Conservation (phyloP, 78 protist species). For the Goniomonas avonlea region DNA sequence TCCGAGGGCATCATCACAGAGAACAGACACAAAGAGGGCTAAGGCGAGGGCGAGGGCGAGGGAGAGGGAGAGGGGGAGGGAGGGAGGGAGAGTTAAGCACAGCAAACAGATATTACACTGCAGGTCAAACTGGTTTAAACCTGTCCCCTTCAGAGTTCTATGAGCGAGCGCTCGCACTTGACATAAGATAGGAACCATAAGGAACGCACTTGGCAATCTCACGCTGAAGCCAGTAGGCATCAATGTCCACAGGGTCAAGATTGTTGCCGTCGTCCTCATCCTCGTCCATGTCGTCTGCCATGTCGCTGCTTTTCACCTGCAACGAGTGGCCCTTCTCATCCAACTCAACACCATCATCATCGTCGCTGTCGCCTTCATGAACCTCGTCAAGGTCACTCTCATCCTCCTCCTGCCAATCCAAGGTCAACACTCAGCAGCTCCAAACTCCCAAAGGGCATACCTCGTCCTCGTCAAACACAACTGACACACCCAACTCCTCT, state of each 20-base stretch:
- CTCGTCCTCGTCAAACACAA: slow-evolving; percentile 72
- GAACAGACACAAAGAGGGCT: no score
- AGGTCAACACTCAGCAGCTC: not conserved
- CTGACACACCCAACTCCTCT: slow-evolving; percentile 75
- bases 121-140: not conserved
- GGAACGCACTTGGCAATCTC: slow-evolving; percentile 28
- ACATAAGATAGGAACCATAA: no score
- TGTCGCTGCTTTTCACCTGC: no score
- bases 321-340: no score
- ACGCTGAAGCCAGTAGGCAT: slow-evolving; percentile 74
- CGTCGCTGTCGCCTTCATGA: slow-evolving; percentile 19
- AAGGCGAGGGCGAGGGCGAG: no score
- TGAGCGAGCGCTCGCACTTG: not conserved
- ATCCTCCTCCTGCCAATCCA: slow-evolving; percentile 8
- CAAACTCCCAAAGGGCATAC: not conserved
- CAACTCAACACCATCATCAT: not conserved
- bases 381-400: slow-evolving; percentile 18
- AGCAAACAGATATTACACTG: not conserved
- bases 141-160: not conserved
- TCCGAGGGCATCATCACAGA: not conserved
- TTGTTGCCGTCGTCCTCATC: slow-evolving; percentile 23
- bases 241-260: slow-evolving; percentile 34
- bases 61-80: no score
- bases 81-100: not conserved
- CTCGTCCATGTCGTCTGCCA: slow-evolving; percentile 29